phyloP scores from a whole-genome alignment of 2,329 filamentous ascomycete genomes.

The Alternaria sp. region DNA sequence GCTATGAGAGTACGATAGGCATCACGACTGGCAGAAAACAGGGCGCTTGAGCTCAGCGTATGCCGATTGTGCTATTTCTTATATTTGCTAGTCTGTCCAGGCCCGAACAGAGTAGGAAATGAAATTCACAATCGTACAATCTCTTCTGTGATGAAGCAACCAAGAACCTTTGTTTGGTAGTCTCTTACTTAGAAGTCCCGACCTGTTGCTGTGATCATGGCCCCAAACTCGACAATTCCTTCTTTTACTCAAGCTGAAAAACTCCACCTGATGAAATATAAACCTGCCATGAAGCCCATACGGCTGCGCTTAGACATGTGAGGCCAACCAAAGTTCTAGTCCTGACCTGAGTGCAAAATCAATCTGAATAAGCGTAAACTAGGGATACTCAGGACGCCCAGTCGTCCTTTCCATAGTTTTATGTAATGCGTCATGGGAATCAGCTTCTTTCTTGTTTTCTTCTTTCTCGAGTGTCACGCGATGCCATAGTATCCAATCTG shows the following conservation, averaged over 20 bases:
- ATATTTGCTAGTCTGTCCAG: background rate
- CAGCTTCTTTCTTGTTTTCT: background rate
- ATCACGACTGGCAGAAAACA: background rate
- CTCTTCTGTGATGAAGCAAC: background rate
- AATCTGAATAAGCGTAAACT: background rate
- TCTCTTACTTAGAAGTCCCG: background rate
- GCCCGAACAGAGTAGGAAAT: background rate
- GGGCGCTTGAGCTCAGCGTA: background rate
- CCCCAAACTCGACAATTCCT: background rate
- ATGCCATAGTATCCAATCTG: conserved; percentile 7
- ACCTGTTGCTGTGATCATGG: background rate
- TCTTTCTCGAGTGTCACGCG: background rate
- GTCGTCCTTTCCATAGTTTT: background rate
- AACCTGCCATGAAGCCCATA: background rate
- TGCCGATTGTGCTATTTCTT: background rate
- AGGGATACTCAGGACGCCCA: background rate
- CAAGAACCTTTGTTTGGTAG: background rate
- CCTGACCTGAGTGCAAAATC: background rate
- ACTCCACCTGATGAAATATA: background rate
- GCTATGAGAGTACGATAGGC: background rate
- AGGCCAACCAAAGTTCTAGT: background rate
- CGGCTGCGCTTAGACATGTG: background rate
- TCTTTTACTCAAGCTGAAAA: background rate
- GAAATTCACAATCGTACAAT: background rate
- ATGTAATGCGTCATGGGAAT: background rate